Percentiles rank a stretch among this genome's conserved stretches.
phyloP scores from a whole-genome alignment of 345 rosid species.

The Brassica napus region Da-Ae NC_063444.1:47691001-47691500 shows the following conservation, averaged over 20 bases:
- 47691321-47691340: not conserved
- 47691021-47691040: slow-evolving; percentile 14
- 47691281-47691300: not conserved
- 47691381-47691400: not conserved
- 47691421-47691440: not conserved
- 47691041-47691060: not conserved
- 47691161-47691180: not conserved
- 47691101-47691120: not conserved
- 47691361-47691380: not conserved
- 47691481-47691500: too few species aligned
- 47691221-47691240: not conserved
- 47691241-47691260: not conserved
- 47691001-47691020: slow-evolving; percentile 14
- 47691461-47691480: too few species aligned
- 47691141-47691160: not conserved
- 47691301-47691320: not conserved
- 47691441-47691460: not conserved
- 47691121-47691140: not conserved
- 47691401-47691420: not conserved
- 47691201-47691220: not conserved
- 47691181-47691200: not conserved
- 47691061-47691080: slow-evolving; percentile 3
- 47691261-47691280: not conserved
- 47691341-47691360: not conserved
- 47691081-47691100: not conserved